Conservation (phyloP, 345 rosid species). For the Rhodamnia argentea region DNA sequence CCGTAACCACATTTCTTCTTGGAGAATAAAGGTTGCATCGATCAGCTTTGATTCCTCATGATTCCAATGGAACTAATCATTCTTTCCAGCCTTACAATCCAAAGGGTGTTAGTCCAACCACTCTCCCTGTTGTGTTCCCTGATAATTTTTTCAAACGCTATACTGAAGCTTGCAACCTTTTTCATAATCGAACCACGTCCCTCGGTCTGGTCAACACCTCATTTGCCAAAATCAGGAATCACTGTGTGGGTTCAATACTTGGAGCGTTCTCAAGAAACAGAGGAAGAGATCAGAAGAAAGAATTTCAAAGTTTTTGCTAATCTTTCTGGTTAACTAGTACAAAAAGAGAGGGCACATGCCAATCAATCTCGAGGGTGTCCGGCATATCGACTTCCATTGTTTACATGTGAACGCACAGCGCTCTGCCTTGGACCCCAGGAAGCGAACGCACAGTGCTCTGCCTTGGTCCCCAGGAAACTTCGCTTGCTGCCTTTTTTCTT, state of each 20-base stretch:
- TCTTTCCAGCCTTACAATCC: not conserved
- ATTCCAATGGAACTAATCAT: not conserved
- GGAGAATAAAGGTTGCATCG: not conserved
- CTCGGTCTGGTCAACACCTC: not conserved
- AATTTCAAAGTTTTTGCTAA: not conserved
- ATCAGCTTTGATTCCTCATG: not conserved
- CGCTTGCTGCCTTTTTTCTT: not conserved
- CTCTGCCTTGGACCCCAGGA: not conserved
- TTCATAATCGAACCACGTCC: not conserved
- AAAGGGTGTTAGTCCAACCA: not conserved
- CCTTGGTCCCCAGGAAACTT: not conserved
- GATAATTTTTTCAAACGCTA: not conserved
- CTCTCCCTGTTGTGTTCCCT: not conserved
- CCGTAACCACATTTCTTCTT: not conserved
- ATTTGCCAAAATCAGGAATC: not conserved
- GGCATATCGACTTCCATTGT: not conserved
- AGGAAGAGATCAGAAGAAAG: not conserved
- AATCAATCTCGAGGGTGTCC: not conserved
- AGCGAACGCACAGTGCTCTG: not conserved
- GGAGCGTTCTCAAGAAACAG: not conserved
- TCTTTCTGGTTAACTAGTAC: not conserved
- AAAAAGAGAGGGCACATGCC: not conserved
- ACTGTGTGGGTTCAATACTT: not conserved
- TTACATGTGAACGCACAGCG: not conserved
- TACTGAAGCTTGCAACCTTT: not conserved